A percentile compares a stretch with the other conserved stretches of the same genome.
These are phyloP conservation scores for Rutstroemia sydowiana DNA, from an alignment of 2,329 filamentous ascomycete genomes.

Conservation along the genomic window DNA sequence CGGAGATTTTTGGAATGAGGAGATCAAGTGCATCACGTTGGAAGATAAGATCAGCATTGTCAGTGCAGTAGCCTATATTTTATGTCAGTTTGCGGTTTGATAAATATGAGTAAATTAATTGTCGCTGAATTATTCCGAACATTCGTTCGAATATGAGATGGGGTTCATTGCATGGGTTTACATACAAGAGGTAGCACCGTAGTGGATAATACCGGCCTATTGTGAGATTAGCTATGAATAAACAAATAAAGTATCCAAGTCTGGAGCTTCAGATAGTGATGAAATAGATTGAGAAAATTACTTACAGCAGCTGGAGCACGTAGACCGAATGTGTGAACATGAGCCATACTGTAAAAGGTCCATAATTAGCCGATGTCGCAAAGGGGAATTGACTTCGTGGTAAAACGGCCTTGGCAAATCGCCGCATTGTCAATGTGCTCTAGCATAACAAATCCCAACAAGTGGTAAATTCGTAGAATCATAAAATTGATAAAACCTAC, in stretches of 20 bases:
- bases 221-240: too few relatives aligned
- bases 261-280: too few relatives aligned
- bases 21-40: conserved; percentile 61
- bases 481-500: conserved; percentile 32
- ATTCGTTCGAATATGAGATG: too few relatives aligned
- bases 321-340: conserved; percentile 68
- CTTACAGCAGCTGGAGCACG: conserved; percentile 58
- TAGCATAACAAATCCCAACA: too few relatives aligned
- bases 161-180: too few relatives aligned
- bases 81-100: too few relatives aligned
- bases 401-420: background rate
- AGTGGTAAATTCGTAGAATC: background rate
- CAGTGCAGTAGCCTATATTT: conserved; percentile 29
- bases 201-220: conserved; percentile 71
- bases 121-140: too few relatives aligned
- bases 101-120: too few relatives aligned
- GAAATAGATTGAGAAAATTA: too few relatives aligned
- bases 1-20: conserved; percentile 70
- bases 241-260: too few relatives aligned
- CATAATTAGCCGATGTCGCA: background rate
- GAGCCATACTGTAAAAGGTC: conserved; percentile 3
- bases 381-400: background rate
- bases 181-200: conserved; percentile 37
- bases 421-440: too few relatives aligned
- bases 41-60: conserved; percentile 73